Percentiles rank a stretch among this genome's conserved stretches.
Evolutionary conservation across 148 eudicot species (phyloP).

Genomic region (Hydrangea macrophylla): DNA sequence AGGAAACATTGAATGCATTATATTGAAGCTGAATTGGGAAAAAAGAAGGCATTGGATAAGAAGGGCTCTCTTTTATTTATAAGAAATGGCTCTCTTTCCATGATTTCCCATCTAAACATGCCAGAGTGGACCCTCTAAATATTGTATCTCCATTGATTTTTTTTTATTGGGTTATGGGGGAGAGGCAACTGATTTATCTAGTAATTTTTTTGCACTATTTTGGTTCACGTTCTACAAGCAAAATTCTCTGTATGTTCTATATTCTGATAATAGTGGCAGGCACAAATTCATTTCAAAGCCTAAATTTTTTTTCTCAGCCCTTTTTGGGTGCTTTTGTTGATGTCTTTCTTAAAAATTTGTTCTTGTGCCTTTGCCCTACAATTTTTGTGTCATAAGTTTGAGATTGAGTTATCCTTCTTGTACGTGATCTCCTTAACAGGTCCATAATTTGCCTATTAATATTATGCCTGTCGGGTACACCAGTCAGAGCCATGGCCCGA

Average conservation of each 20-base stretch:
- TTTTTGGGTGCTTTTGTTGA: too few species aligned
- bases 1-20: neutral
- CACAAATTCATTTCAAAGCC: conserved; percentile 1
- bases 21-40: neutral
- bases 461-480: conserved; percentile 63
- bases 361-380: neutral
- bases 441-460: conserved; percentile 62
- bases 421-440: conserved; percentile 37
- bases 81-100: neutral
- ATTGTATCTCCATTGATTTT: neutral
- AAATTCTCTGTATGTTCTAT: too few species aligned
- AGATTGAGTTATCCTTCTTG: conserved; percentile 13
- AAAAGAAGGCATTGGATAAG: neutral
- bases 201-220: too few species aligned
- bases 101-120: neutral
- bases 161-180: too few species aligned
- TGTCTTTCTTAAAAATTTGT: neutral
- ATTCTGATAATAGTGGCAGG: too few species aligned
- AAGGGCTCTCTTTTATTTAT: neutral
- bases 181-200: neutral
- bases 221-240: too few species aligned
- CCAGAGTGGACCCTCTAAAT: neutral
- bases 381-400: conserved; percentile 4
- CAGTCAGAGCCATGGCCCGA: conserved; percentile 68
- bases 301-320: too few species aligned